These are phyloP conservation scores for Populus euphratica DNA, from an alignment of 345 rosid genomes.

Conservation along the genomic window DNA sequence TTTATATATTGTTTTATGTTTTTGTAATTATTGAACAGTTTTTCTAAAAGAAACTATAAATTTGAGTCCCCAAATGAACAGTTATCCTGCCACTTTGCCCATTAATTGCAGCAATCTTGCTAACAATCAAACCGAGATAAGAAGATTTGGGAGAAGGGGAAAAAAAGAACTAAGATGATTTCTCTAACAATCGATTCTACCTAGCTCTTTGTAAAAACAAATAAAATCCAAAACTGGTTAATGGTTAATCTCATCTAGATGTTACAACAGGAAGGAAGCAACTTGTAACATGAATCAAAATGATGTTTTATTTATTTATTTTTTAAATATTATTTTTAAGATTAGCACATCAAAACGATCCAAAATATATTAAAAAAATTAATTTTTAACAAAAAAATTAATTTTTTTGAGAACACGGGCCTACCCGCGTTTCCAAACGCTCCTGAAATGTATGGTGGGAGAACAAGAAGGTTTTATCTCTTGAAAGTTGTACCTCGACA, in stretches of 20 bases:
- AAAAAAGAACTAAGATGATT: background rate
- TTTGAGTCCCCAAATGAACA: background rate
- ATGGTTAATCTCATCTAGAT: background rate
- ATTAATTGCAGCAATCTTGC: background rate
- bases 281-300: background rate
- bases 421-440: too few species aligned
- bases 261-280: background rate
- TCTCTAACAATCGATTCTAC: background rate
- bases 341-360: too few species aligned
- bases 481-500: conserved; percentile 3
- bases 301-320: too few species aligned
- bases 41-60: too few species aligned
- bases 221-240: background rate
- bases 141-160: background rate
- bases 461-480: background rate
- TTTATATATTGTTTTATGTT: too few species aligned
- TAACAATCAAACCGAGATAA: background rate
- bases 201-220: background rate
- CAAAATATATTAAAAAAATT: too few species aligned
- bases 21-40: too few species aligned
- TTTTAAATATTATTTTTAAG: too few species aligned
- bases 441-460: background rate
- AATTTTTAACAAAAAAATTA: too few species aligned
- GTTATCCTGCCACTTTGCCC: background rate
- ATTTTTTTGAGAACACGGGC: too few species aligned